Evolutionary conservation across 306 rosid species (phyloP).

Genomic region (Pueraria montana): DNA sequence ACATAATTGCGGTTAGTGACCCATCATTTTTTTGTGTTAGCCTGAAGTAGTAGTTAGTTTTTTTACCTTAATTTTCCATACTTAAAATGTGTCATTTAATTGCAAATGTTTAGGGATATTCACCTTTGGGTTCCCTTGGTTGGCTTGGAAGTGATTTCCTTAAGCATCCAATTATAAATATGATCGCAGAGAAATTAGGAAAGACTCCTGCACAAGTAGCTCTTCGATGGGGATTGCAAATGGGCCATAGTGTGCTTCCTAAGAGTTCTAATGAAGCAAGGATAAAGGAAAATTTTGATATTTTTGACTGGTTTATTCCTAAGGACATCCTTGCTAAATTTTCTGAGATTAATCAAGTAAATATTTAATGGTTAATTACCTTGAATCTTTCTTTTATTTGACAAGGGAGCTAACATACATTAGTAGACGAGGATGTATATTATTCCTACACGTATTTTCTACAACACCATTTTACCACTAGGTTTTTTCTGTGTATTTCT

Average conservation of each 20-base stretch:
- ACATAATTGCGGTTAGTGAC: not conserved
- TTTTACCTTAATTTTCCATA: not conserved
- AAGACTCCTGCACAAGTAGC: slow-evolving; percentile 47
- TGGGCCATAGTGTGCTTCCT: slow-evolving; percentile 40
- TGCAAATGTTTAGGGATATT: slow-evolving; percentile 61
- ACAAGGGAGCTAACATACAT: no score
- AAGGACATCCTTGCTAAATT: slow-evolving; percentile 64
- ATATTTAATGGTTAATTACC: not conserved
- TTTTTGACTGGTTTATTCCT: slow-evolving; percentile 36
- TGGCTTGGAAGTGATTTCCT: slow-evolving; percentile 70
- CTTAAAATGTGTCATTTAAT: not conserved
- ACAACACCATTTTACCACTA: no score
- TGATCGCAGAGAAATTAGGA: slow-evolving; percentile 60
- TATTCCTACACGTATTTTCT: no score
- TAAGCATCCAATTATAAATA: slow-evolving; percentile 57
- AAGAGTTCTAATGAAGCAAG: slow-evolving; percentile 23
- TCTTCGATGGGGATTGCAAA: slow-evolving; percentile 39
- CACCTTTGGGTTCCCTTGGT: slow-evolving; percentile 71
- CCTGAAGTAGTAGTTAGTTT: no score
- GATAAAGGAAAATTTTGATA: slow-evolving; percentile 21
- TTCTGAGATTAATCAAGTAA: slow-evolving; percentile 63
- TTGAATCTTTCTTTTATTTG: not conserved
- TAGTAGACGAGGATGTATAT: no score
- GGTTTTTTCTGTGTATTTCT: no score
- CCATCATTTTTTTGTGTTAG: not conserved